Conservation (phyloP, 805 yeast species). For the Ascoidea tarda region DNA sequence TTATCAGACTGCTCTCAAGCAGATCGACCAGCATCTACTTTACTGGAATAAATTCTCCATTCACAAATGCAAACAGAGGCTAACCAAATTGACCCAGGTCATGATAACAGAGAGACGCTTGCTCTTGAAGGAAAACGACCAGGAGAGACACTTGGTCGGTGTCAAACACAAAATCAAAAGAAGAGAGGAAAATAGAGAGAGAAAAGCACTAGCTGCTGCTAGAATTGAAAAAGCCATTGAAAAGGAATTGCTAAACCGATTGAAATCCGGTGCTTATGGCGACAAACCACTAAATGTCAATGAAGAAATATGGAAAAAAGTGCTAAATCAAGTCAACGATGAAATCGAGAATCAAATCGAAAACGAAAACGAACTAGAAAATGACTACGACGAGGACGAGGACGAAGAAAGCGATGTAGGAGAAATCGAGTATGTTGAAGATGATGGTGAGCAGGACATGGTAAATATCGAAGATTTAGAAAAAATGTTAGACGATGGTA, state of each 20-base stretch:
- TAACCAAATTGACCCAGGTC: slow-evolving; percentile 89
- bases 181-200: slow-evolving; percentile 87
- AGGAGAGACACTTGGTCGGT: slow-evolving; percentile 88
- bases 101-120: slow-evolving; percentile 90
- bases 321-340: slow-evolving; percentile 69
- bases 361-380: slow-evolving; percentile 28
- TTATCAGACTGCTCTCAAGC: slow-evolving; percentile 75
- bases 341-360: slow-evolving; percentile 39
- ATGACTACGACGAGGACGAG: slow-evolving; percentile 33
- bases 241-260: slow-evolving; percentile 84
- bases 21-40: slow-evolving; percentile 72
- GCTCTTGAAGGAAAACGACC: slow-evolving; percentile 56
- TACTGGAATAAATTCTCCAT: slow-evolving; percentile 90
- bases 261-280: slow-evolving; percentile 97
- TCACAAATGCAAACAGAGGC: slow-evolving; percentile 92
- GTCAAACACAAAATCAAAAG: slow-evolving; percentile 88
- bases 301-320: slow-evolving; percentile 90
- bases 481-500: slow-evolving; percentile 60
- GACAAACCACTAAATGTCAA: slow-evolving; percentile 96
- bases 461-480: slow-evolving; percentile 77
- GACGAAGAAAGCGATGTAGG: slow-evolving; percentile 47
- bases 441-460: slow-evolving; percentile 75
- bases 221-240: slow-evolving; percentile 94
- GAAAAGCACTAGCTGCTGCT: slow-evolving; percentile 95
- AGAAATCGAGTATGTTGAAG: slow-evolving; percentile 81